These are phyloP conservation scores for Globisporangium recalcitrans DNA, from an alignment of 352 stramenopile genomes.

Conservation along the genomic window DNA sequence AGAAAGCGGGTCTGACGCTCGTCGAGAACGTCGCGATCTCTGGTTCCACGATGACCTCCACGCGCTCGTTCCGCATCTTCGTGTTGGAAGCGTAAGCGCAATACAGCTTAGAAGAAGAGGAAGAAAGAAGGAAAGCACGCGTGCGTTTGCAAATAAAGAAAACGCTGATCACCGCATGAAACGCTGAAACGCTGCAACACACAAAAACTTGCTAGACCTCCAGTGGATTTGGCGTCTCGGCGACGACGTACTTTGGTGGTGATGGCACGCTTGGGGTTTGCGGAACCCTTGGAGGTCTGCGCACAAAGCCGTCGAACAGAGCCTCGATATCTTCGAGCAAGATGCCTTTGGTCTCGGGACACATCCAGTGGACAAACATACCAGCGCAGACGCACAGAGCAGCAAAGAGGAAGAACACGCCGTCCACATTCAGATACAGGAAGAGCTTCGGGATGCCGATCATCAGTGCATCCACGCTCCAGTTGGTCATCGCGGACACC, in stretches of 20 bases:
- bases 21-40: conserved; percentile 56
- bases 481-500: conserved; percentile 32
- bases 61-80: conserved; percentile 63
- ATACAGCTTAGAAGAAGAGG: background rate
- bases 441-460: conserved; percentile 44
- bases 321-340: conserved; percentile 37
- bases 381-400: conserved; percentile 27
- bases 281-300: background rate
- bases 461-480: conserved; percentile 31
- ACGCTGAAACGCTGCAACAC: background rate
- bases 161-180: background rate
- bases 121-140: background rate
- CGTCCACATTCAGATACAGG: conserved; percentile 36
- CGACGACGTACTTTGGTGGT: conserved; percentile 16
- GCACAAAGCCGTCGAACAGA: conserved; percentile 23
- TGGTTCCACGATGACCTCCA: conserved; percentile 44
- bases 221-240: conserved; percentile 13
- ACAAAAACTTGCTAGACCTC: conserved; percentile 4
- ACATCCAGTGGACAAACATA: conserved; percentile 35
- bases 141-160: conserved; percentile 4
- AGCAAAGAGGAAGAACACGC: conserved; percentile 52
- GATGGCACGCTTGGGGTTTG: conserved; percentile 5
- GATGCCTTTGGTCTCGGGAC: conserved; percentile 35
- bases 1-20: conserved; percentile 54
- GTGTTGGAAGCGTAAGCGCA: conserved; percentile 35